These are phyloP conservation scores for Tulasnella sp. DNA, from an alignment of 768 basidiomycete species.

Conservation along the genomic window DNA sequence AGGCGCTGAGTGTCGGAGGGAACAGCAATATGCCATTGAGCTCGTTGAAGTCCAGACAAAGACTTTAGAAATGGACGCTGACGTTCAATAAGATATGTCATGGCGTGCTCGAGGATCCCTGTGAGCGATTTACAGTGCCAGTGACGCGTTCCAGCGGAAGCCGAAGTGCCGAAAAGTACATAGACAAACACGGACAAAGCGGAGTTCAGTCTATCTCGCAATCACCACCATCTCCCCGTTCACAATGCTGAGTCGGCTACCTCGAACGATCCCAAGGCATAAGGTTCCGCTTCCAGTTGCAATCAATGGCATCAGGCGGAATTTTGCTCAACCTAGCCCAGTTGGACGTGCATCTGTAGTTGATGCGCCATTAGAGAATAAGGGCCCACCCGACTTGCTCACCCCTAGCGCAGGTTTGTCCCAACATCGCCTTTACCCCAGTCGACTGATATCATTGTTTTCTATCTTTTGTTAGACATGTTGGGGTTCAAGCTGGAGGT, in stretches of 20 bases:
- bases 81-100: too few species aligned
- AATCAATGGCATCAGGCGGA: conserved; percentile 24
- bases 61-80: too few species aligned
- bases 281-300: not conserved
- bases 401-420: conserved; percentile 52
- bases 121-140: too few species aligned
- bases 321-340: conserved; percentile 69
- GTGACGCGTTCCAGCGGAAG: too few species aligned
- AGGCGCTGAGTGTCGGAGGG: too few species aligned
- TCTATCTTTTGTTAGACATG: conserved; percentile 47
- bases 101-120: too few species aligned
- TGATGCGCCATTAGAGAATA: conserved; percentile 51
- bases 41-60: too few species aligned
- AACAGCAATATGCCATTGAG: too few species aligned
- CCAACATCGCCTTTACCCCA: not conserved
- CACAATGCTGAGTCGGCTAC: conserved; percentile 6
- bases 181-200: conserved; percentile 1
- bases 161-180: too few species aligned
- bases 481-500: conserved; percentile 73
- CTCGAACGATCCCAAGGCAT: not conserved
- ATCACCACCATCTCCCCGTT: not conserved
- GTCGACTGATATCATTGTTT: not conserved
- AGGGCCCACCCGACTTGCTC: conserved; percentile 57
- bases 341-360: conserved; percentile 74
- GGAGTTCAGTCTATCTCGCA: not conserved